Conservation (phyloP, 768 basidiomycete genomes). For the Lactarius trivialis region DNA sequence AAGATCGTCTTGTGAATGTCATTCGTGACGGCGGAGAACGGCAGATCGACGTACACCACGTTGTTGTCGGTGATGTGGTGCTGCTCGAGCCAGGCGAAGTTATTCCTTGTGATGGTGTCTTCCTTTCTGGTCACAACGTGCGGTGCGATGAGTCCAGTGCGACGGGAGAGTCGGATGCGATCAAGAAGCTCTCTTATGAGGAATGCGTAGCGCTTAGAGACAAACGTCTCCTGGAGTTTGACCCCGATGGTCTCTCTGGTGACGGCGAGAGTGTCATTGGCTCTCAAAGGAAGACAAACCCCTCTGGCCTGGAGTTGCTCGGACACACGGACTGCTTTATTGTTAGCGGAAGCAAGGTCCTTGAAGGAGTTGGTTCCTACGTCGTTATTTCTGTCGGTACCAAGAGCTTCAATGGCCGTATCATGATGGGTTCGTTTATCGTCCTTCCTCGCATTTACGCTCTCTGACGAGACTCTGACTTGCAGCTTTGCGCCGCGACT, state of each 20-base stretch:
- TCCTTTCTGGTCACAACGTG: slow-evolving; percentile 87
- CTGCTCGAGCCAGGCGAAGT: slow-evolving; percentile 93
- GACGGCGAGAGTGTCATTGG: slow-evolving; percentile 27
- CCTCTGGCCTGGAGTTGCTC: slow-evolving; percentile 27
- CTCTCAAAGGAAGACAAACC: slow-evolving; percentile 10
- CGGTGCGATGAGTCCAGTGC: slow-evolving; percentile 95
- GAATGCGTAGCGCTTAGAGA: slow-evolving; percentile 55
- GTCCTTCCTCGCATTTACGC: background rate
- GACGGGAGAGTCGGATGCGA: slow-evolving; percentile 94
- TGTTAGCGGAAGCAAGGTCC: slow-evolving; percentile 84
- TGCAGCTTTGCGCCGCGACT: slow-evolving; percentile 75
- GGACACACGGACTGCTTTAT: slow-evolving; percentile 87
- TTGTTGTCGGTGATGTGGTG: slow-evolving; percentile 91
- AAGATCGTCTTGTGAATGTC: slow-evolving; percentile 86
- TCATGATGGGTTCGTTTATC: slow-evolving; percentile 82
- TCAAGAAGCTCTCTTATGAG: slow-evolving; percentile 77
- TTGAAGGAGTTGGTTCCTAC: slow-evolving; percentile 91
- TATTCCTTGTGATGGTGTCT: slow-evolving; percentile 92
- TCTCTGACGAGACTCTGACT: background rate
- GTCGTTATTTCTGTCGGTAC: slow-evolving; percentile 89
- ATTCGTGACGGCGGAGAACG: slow-evolving; percentile 27
- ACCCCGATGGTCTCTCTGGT: background rate
- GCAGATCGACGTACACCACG: slow-evolving; percentile 47
- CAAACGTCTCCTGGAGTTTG: slow-evolving; percentile 19
- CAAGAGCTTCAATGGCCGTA: slow-evolving; percentile 91